Conservation (phyloP, 108 stramenopile genomes). For the Asterionellopsis glacialis region DNA sequence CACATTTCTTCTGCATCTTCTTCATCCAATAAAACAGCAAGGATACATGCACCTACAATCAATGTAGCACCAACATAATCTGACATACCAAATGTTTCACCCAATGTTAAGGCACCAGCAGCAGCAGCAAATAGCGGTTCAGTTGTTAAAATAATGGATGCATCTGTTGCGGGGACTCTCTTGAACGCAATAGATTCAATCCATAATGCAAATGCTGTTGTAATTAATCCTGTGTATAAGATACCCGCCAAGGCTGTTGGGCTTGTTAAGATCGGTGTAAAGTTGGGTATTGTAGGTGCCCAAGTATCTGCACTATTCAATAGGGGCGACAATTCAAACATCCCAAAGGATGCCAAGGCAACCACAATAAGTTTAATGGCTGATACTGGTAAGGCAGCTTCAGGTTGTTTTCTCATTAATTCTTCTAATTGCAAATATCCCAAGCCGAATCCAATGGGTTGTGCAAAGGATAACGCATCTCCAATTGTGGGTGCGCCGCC, state of each 20-base stretch:
- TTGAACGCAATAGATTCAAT: constrained; percentile 63
- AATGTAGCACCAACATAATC: constrained; percentile 60
- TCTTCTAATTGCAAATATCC: constrained; percentile 65
- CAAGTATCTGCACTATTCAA: constrained; percentile 15
- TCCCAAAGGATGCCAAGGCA: constrained; percentile 34
- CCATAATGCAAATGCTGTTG: constrained; percentile 68
- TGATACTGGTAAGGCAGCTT: constrained; percentile 54
- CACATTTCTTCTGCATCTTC: constrained; percentile 20
- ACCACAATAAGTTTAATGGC: constrained; percentile 57
- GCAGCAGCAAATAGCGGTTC: constrained; percentile 71
- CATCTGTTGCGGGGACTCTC: constrained; percentile 67
- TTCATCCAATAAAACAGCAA: constrained; percentile 42
- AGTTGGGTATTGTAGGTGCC: constrained; percentile 37
- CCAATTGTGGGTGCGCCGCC: constrained; percentile 54
- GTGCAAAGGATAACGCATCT: constrained; percentile 58
- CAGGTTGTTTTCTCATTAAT: constrained; percentile 54
- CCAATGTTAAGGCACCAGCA: constrained; percentile 46
- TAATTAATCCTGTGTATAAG: constrained; percentile 61
- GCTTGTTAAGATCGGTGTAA: constrained; percentile 46
- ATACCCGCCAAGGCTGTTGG: constrained; percentile 57
- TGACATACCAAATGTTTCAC: constrained; percentile 61
- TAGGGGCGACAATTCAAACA: constrained; percentile 43
- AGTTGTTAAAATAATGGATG: constrained; percentile 64
- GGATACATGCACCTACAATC: constrained; percentile 60
- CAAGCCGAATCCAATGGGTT: constrained; percentile 77